Percentiles rank a stretch among this genome's conserved stretches.
Conservation (phyloP, 2,329 filamentous ascomycete species). For the Aspergillus sp. region DNA sequence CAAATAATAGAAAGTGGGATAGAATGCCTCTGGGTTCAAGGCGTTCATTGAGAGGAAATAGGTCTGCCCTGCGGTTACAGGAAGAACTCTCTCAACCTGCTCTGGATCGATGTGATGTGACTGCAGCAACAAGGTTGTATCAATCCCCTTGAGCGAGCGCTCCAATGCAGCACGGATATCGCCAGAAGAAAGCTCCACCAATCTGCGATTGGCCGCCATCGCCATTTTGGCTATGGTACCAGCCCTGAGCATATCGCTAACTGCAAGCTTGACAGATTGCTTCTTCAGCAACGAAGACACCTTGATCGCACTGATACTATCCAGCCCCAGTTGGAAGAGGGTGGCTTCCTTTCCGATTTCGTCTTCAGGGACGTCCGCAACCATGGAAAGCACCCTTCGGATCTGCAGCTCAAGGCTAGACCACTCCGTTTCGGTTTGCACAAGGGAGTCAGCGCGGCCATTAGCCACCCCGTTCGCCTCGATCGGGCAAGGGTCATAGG, state of each 20-base stretch:
- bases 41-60: constrained; percentile 64
- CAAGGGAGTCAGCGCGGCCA: constrained; percentile 1
- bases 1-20: constrained; percentile 59
- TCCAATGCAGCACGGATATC: constrained; percentile 15
- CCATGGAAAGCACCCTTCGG: constrained; percentile 38
- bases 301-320: constrained; percentile 88
- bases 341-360: constrained; percentile 54
- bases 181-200: constrained; percentile 5
- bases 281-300: constrained; percentile 60
- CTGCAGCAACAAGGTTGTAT: constrained; percentile 31
- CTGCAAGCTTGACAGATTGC: constrained; percentile 51
- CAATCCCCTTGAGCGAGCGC: constrained; percentile 29
- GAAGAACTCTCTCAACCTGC: constrained; percentile 51
- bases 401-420: constrained; percentile 32
- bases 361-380: constrained; percentile 52
- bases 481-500: constrained; percentile 7
- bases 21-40: constrained; percentile 58
- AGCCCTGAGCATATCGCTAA: constrained; percentile 62
- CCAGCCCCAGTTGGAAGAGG: constrained; percentile 76
- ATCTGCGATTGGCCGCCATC: constrained; percentile 11
- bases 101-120: constrained; percentile 32
- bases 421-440: constrained; percentile 12
- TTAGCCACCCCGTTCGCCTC: constrained; percentile 3
- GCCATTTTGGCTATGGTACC: constrained; percentile 59
- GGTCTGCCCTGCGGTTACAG: constrained; percentile 65